phyloP scores from a whole-genome alignment of 345 rosid species.

The Gossypium longicalyx region DNA sequence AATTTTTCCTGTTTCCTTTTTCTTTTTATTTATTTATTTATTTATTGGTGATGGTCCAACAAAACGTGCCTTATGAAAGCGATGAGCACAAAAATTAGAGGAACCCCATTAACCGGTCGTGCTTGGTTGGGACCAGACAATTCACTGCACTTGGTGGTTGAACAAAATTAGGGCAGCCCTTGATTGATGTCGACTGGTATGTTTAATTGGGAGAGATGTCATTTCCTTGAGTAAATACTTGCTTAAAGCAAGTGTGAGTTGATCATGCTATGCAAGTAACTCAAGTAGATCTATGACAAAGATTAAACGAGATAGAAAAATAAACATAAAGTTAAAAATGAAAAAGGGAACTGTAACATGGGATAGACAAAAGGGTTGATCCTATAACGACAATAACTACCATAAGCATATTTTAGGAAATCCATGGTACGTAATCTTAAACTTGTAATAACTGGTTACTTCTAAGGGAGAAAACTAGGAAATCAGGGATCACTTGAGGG shows the following conservation, averaged over 20 bases:
- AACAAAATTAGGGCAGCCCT: neutral
- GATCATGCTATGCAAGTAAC: neutral
- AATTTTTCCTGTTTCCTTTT: neutral
- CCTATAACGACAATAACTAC: slow-evolving; percentile 7
- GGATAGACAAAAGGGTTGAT: neutral
- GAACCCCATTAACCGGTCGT: neutral
- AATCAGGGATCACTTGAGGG: neutral
- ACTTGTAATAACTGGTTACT: slow-evolving; percentile 2
- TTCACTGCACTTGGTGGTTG: neutral
- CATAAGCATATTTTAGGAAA: neutral
- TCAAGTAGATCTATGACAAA: neutral
- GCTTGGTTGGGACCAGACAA: slow-evolving; percentile 14
- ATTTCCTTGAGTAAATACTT: neutral
- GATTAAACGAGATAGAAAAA: neutral
- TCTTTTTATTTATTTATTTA: neutral
- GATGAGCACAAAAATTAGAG: neutral
- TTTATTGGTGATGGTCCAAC: neutral
- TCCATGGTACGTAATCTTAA: slow-evolving; percentile 15
- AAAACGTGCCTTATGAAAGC: neutral
- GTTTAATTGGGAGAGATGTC: too few relatives aligned
- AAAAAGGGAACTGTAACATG: neutral
- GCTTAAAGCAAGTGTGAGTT: too few relatives aligned
- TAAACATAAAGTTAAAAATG: neutral
- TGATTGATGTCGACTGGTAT: neutral
- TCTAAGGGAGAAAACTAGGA: neutral